Base-by-base conservation (phyloP, 2,329 filamentous ascomycete genomes). In the Aspergillus brasiliensis region DNA sequence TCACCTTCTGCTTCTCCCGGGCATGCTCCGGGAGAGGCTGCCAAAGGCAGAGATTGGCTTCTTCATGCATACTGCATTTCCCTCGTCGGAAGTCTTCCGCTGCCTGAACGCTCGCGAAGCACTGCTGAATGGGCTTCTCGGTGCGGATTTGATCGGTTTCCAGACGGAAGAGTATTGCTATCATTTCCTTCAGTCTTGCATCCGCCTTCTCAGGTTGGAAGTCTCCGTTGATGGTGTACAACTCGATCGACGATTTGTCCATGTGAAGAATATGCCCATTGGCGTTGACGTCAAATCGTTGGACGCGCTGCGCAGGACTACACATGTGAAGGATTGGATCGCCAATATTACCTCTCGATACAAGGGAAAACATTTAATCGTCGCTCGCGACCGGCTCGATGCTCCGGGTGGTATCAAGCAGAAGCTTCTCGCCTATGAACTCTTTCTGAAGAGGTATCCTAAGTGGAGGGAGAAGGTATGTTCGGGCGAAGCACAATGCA, bases 141-240 rank as follows among this genome's bases (percentile, higher is more conserved):
- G 94, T 8, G 91, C 94, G 52, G 96, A 97, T 69, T 81, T 97
- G 13, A 86, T 98, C 64, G 92, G 91, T 1, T 97, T 97, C 76
- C 94, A 98, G 77, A 96, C 92, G 17, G 87, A 90, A 59, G 94
- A 98, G 75, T 98, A 97, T 71, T 88, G 90, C 1, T 87, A 93
- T 25, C 94, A 98, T 77, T 98, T 98, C 75, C 81, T 97, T 48
- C 92, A 97, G 76, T 96, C 94, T 0, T 97, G 93, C 81, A 96
- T 91, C 73, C 89, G 94, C 34, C 82, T 97, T 13, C 83, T 97
- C 37, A 88, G 86, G 11, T 89, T 96, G 1, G 93, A 97, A 75
- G 91, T 92, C 0, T 93, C 90, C 0, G 86, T 87, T 0, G 89
- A 96, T 51, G 93, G 93, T 2, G 84, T 98, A 3, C 91, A 96